phyloP scores from a whole-genome alignment of 2,329 filamentous ascomycete genomes.

The Pestalotiopsis sp. region DNA sequence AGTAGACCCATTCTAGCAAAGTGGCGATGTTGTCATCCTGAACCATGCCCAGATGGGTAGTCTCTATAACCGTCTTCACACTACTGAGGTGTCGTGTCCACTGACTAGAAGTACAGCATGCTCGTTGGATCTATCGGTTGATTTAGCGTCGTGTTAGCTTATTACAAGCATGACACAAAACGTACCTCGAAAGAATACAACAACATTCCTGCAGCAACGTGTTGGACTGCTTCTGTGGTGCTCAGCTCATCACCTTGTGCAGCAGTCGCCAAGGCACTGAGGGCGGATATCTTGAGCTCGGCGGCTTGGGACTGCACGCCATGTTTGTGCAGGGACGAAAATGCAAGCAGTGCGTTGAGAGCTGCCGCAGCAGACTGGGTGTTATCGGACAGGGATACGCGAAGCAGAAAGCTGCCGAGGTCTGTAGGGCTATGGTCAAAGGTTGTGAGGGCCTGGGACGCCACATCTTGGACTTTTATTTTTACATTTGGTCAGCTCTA shows the following conservation, averaged over 20 bases:
- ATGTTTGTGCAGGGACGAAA: constrained; percentile 24
- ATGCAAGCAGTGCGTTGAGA: constrained; percentile 22
- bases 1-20: constrained; percentile 32
- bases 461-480: constrained; percentile 18
- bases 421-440: constrained; percentile 21
- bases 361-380: constrained; percentile 20
- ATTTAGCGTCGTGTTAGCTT: too few relatives aligned
- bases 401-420: constrained; percentile 23
- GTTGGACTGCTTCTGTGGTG: constrained; percentile 24
- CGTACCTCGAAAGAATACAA: constrained; percentile 27
- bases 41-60: constrained; percentile 12
- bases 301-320: constrained; percentile 20
- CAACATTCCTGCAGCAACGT: constrained; percentile 29
- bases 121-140: constrained; percentile 13
- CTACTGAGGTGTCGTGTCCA: constrained; percentile 21
- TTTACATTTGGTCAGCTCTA: not conserved
- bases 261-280: constrained; percentile 18
- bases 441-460: constrained; percentile 24
- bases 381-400: constrained; percentile 18
- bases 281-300: constrained; percentile 25
- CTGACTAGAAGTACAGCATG: constrained; percentile 21
- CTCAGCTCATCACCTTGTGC: constrained; percentile 9
- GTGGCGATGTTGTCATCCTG: constrained; percentile 17
- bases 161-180: too few relatives aligned
- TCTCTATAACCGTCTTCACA: constrained; percentile 23